phyloP scores from a whole-genome alignment of 768 basidiomycete species.

The Tephrocybe sp. region DNA sequence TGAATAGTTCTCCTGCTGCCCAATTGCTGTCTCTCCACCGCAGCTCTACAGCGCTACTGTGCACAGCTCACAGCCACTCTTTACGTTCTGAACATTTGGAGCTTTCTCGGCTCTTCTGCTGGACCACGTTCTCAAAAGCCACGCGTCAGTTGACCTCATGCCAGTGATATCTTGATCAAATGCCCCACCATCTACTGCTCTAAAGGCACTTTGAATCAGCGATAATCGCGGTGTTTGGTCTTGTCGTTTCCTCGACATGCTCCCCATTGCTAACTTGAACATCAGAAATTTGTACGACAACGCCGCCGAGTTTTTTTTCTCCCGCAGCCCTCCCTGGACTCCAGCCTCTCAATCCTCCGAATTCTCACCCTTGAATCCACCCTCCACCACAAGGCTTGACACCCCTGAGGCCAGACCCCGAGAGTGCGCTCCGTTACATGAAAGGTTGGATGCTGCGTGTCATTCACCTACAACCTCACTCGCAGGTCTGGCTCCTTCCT shows the following conservation, averaged over 20 bases:
- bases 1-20: not conserved
- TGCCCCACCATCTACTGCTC: slow-evolving; percentile 16
- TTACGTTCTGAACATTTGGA: slow-evolving; percentile 3
- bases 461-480: slow-evolving; percentile 41
- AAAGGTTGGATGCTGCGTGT: slow-evolving; percentile 49
- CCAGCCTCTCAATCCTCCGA: slow-evolving; percentile 25
- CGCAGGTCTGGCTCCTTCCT: slow-evolving; percentile 37
- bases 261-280: slow-evolving; percentile 46
- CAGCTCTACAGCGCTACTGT: slow-evolving; percentile 5
- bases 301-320: slow-evolving; percentile 60
- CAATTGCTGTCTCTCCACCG: slow-evolving; percentile 3
- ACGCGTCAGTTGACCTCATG: slow-evolving; percentile 14
- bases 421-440: slow-evolving; percentile 45
- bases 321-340: slow-evolving; percentile 39
- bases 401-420: slow-evolving; percentile 42
- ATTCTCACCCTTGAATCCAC: slow-evolving; percentile 22
- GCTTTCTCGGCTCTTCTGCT: slow-evolving; percentile 13
- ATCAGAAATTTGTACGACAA: slow-evolving; percentile 49
- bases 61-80: not conserved
- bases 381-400: slow-evolving; percentile 23
- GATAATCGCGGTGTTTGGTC: slow-evolving; percentile 40
- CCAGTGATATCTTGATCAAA: slow-evolving; percentile 17
- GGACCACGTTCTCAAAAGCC: slow-evolving; percentile 13
- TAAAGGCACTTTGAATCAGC: slow-evolving; percentile 24
- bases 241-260: slow-evolving; percentile 39